phyloP scores from a whole-genome alignment of 495 filamentous ascomycete genomes.

The Xylaria venustula region DNA sequence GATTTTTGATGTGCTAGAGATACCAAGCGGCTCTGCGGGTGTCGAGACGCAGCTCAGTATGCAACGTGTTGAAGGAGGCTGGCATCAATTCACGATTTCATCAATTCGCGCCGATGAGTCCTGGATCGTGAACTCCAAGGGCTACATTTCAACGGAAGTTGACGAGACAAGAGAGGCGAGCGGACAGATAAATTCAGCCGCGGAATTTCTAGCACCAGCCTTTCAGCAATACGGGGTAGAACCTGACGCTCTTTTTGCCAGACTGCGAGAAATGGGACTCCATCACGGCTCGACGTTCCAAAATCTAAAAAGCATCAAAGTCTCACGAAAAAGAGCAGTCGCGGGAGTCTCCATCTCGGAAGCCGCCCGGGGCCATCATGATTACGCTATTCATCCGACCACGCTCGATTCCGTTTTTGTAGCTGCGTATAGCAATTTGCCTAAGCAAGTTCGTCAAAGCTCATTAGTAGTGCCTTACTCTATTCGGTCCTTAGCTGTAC shows the following conservation, averaged over 20 bases:
- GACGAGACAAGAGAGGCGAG: no score
- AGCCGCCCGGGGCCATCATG: constrained; percentile 25
- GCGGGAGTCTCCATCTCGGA: no score
- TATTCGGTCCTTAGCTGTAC: constrained; percentile 13
- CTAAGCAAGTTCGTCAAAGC: constrained; percentile 3
- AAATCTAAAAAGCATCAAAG: constrained; percentile 22
- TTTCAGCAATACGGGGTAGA: no score
- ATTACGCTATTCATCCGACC: constrained; percentile 42
- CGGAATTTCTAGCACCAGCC: no score
- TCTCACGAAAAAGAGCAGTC: constrained; percentile 22
- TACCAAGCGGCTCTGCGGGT: constrained; percentile 25
- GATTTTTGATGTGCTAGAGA: constrained; percentile 27
- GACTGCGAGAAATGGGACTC: constrained; percentile 12
- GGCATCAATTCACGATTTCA: constrained; percentile 19
- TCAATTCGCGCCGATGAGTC: constrained; percentile 11
- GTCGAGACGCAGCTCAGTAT: constrained; percentile 35
- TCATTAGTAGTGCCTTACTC: constrained; percentile 18
- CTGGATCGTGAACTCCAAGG: constrained; percentile 18
- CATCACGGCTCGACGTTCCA: constrained; percentile 25
- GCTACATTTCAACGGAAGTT: constrained; percentile 21
- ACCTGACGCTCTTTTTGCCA: constrained; percentile 6
- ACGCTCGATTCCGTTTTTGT: constrained; percentile 32
- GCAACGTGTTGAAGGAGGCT: constrained; percentile 15
- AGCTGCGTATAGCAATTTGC: constrained; percentile 13
- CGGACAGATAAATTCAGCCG: no score